phyloP scores from a whole-genome alignment of 2,329 filamentous ascomycete genomes.

The Ophiocordyceps camponoti-leonardi region DNA sequence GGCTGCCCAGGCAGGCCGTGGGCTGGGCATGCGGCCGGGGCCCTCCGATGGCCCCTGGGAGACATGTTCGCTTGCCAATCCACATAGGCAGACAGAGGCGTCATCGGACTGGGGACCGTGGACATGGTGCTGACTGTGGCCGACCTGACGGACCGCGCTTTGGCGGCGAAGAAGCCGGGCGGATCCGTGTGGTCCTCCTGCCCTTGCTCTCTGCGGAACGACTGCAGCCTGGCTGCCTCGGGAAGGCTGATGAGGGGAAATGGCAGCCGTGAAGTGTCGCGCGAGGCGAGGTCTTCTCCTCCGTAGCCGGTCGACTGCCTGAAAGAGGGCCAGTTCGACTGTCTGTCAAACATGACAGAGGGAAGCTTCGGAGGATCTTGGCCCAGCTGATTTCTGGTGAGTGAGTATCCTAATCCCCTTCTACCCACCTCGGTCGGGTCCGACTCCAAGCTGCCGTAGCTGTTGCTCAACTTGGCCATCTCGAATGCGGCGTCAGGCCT shows the following conservation, averaged over 20 bases:
- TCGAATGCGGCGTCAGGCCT: slow-evolving; percentile 5
- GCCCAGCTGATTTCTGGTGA: neutral
- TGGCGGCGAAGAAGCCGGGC: slow-evolving; percentile 11
- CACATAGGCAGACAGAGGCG: slow-evolving; percentile 9
- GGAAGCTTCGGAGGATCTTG: neutral
- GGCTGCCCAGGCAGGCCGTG: neutral
- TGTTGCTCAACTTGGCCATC: slow-evolving; percentile 8
- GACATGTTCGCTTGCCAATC: slow-evolving; percentile 2
- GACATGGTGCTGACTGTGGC: slow-evolving; percentile 14
- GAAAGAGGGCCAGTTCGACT: neutral
- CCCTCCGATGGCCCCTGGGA: slow-evolving; percentile 2
- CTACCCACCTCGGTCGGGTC: slow-evolving; percentile 2
- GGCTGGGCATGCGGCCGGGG: slow-evolving; percentile 5
- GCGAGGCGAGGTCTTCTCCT: slow-evolving; percentile 1
- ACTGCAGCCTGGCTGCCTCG: slow-evolving; percentile 17
- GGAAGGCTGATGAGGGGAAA: slow-evolving; percentile 20
- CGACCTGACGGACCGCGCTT: slow-evolving; percentile 11
- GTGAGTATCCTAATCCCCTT: neutral
- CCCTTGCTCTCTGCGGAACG: slow-evolving; percentile 13
- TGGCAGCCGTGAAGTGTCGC: slow-evolving; percentile 12
- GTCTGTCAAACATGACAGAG: neutral
- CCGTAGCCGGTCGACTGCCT: neutral
- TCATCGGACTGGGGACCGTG: slow-evolving; percentile 9
- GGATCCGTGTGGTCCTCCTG: slow-evolving; percentile 20
- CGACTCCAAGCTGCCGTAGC: slow-evolving; percentile 15